Base-by-base conservation (phyloP, 371 early-diverging fungal genomes). In the Neoconidiobolus thromboides region DNA sequence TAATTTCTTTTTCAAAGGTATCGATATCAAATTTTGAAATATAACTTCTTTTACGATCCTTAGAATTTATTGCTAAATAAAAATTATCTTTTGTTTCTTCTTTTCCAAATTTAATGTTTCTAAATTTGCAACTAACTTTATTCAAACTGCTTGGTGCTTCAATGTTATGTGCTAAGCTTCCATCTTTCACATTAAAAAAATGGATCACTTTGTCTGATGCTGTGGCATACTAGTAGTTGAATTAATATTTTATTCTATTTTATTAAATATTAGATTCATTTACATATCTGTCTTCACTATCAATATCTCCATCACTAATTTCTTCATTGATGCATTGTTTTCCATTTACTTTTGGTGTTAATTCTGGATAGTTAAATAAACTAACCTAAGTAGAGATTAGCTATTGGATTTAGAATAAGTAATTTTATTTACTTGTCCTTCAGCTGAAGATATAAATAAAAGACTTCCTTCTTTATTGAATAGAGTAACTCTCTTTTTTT, bases 131-230 rank as follows among this genome's bases (percentile, higher is more conserved):
- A n/a, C 26, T 49, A 44, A 12, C n/a, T 44, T 57, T 57, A 26
- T 26, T 26, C 26, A 26, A 26, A 26, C 26, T 26, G 26, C 26
- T 26, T 9, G 57, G 57, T 5, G 41, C 44, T 41, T 57, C 42
- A 10, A 57, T 43, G 26, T 14, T 44, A 12, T 44, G n/a, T 2
- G 44, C 38, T 12, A 41, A 10, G 6, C 7, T 36, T 10, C 57
- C 57, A 10, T 36, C 37, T n/a, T 41, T 7, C 26, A 26, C 26
- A 10, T 57, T 44, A 26, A 57, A 57, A 12, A 57, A 9, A 36
- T 57, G 57, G 4, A 57, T n/a, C 14, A 44, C 46, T 41, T 57
- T 57, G 47, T 57, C 57, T 2, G 57, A 57, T 14, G n/a, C 43
- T 9, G 57, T 43, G 12, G 57, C 57, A 2, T 43, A 14, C 50